Evolutionary conservation across 1,284 basidiomycete genomes (phyloP), one percentile per base, ranked within the genome.

Genomic region (Cutaneotrichosporon cutaneum): DNA sequence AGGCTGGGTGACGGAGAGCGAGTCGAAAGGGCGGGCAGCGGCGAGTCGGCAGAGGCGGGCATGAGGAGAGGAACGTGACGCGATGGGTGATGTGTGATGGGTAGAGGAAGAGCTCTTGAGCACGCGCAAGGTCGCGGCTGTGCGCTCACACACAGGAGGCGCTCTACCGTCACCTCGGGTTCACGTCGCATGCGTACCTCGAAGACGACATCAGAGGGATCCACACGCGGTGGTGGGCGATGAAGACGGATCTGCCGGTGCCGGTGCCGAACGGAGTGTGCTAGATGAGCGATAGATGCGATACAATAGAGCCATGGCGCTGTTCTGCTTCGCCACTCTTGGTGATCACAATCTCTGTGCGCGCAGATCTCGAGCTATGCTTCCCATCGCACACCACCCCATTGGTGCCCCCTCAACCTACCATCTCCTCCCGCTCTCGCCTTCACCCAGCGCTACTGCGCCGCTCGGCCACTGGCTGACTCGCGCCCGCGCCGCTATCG

Each of bases 161-260:
- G n/a, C 44, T 54, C 44, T 60, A 60, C 35, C 42, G 53, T 32
- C 44, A 42, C 24, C 52, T 60, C 26, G 58, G 58, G 18, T 60
- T 60, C 53, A 22, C 21, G 45, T 54, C 39, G 16, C 18, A 35
- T 45, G 45, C 45, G 11, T 55, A 55, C 58, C 45, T 48, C 52
- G 53, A 54, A 24, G 16, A 24, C 45, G 54, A 54, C 24, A 44
- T 60, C 22, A 35, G 47, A 8, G 58, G 58, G 24, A 27, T 54
- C 26, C 33, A 14, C 33, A 60, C 58, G 2, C 32, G 21, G 32
- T 60, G 58, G 58, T 60, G 58, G 58, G 52, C 47, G 42, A 60
- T 60, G 58, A 36, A 44, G 30, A 35, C 45, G 18, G 58, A 59
- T 8, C 44, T 56, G 42, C 39, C 39, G 1, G 39, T 45, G 24